A percentile compares a stretch with the other conserved stretches of the same genome.
phyloP scores from a whole-genome alignment of 331 rosid genomes.

The Malus hybrid region DNA sequence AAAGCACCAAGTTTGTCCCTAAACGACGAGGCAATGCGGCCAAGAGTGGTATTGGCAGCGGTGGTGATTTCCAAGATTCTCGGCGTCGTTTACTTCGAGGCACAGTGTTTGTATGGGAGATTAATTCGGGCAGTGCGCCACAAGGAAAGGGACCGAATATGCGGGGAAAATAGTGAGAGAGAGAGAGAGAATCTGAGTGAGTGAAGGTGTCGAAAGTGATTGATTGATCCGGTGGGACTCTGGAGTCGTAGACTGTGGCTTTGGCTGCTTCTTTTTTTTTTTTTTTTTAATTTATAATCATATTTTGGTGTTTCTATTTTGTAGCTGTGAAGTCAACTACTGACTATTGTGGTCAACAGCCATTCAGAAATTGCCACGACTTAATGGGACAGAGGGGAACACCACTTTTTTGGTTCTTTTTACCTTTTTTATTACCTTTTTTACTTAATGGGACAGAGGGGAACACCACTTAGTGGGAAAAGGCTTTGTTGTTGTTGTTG shows the following conservation, averaged over 20 bases:
- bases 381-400: not conserved
- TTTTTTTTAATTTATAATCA: not conserved
- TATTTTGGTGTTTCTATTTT: not conserved
- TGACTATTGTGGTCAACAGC: not conserved
- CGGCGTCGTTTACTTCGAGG: conserved; percentile 17
- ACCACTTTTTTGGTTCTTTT: too few species aligned
- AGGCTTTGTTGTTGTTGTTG: too few species aligned
- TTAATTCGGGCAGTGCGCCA: not conserved
- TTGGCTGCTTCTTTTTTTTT: not conserved
- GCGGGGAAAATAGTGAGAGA: conserved; percentile 1
- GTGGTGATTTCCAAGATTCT: conserved; percentile 12
- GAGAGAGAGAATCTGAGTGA: not conserved
- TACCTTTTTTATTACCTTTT: too few species aligned
- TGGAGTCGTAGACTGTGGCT: not conserved
- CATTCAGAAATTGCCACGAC: conserved; percentile 1
- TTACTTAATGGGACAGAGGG: too few species aligned
- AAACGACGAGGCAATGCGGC: conserved; percentile 1
- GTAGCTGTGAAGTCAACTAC: not conserved
- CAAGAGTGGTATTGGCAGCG: not conserved
- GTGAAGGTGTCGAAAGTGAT: conserved; percentile 8
- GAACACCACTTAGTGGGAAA: too few species aligned
- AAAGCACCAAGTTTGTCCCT: not conserved
- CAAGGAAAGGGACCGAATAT: not conserved
- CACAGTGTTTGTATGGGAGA: not conserved
- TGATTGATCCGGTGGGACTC: not conserved